Conservation (phyloP, 768 basidiomycete species). For the Xerocomus brunneocitrinus region DNA sequence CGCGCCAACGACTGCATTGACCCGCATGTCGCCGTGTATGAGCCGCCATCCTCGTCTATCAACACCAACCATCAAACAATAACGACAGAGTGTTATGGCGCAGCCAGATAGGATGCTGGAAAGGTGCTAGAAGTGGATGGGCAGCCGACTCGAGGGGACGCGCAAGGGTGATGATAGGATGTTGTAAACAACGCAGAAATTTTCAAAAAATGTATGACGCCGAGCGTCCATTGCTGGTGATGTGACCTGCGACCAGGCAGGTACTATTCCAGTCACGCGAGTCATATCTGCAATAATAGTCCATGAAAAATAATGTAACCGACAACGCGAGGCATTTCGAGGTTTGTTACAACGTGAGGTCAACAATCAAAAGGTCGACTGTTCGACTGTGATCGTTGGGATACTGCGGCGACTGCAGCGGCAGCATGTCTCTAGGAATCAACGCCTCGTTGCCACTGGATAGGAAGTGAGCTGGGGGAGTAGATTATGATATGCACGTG, state of each 20-base stretch:
- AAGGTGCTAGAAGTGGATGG: slow-evolving; percentile 10
- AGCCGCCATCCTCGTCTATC: slow-evolving; percentile 34
- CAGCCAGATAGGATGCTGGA: slow-evolving; percentile 42
- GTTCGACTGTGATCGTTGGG: too few relatives aligned
- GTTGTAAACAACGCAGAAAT: slow-evolving; percentile 41
- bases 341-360: too few relatives aligned
- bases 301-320: slow-evolving; percentile 37
- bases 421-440: too few relatives aligned
- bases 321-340: slow-evolving; percentile 25
- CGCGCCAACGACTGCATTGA: slow-evolving; percentile 59
- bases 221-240: slow-evolving; percentile 43
- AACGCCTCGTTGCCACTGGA: too few relatives aligned
- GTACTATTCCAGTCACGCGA: slow-evolving; percentile 39
- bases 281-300: slow-evolving; percentile 36
- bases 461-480: too few relatives aligned
- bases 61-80: slow-evolving; percentile 23
- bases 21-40: slow-evolving; percentile 66
- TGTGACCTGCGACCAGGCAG: slow-evolving; percentile 61
- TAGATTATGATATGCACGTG: too few relatives aligned
- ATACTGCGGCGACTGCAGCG: too few relatives aligned
- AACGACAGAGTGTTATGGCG: slow-evolving; percentile 40
- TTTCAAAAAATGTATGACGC: slow-evolving; percentile 34
- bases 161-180: slow-evolving; percentile 16
- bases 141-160: slow-evolving; percentile 22
- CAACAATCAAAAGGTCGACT: too few relatives aligned